Base-by-base conservation (phyloP, 345 rosid genomes). In the Excoecaria agallocha region DNA sequence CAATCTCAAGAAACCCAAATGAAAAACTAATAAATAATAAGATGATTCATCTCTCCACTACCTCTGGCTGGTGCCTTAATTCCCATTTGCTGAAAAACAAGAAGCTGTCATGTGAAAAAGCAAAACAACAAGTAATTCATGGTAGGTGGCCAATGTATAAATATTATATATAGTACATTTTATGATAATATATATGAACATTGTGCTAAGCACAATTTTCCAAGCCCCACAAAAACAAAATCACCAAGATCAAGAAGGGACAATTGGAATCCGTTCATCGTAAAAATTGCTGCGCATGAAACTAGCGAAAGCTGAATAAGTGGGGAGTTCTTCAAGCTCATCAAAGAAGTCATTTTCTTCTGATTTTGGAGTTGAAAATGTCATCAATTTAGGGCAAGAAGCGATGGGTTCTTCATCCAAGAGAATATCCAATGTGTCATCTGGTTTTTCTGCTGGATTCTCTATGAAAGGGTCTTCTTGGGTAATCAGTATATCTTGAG, bases 271-370 rank as follows among this genome's bases (percentile, higher is more conserved):
- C 82, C 88, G 78, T 80, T 89, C 93, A 80, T 83, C 85, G 76
- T 74, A 83, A 84, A 84, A 82, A 82, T 57, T 79, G 82, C 71
- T 71, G 70, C 82, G 65, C 87, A 39, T 80, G 80, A 84, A 79
- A 76, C 85, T 78, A 20, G 84, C 83, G 77, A 82, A 85, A 51
- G 82, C 80, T 59, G 88, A 85, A 55, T 85, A 75, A 22, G 80
- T 76, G 70, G 88, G 87, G 4, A 88, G 84, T 65, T 90, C 94
- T 81, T 86, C 94, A 55, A 90, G 91, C 82, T 90, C 94, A 74
- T 90, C 91, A 65, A 90, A 88, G 82, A 90, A 87, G 73, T 88
- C 94, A 67, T 80, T 82, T 57, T 85, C 89, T 69, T 85, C 91
- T 65, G 84, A 69, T 80, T 76, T 77, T 12, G 78, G 70, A 38